Conservation (phyloP, 176 grass and related monocot genomes). For the Carex cristatella region DNA sequence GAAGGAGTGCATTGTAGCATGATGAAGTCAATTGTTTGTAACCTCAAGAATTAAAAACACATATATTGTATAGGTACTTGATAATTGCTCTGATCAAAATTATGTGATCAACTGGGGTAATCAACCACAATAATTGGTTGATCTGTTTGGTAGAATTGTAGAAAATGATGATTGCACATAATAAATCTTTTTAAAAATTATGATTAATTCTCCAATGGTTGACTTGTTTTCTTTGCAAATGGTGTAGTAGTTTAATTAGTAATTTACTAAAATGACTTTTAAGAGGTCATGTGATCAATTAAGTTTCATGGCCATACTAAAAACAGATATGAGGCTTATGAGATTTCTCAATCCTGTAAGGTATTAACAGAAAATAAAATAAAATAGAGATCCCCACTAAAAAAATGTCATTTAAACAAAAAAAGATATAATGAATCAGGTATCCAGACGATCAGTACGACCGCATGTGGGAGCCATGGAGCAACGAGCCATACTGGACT, state of each 20-base stretch:
- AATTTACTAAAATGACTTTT: neutral
- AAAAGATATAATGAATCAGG: conserved; percentile 22
- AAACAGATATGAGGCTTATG: neutral
- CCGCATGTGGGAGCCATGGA: conserved; percentile 13
- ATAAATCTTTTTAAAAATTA: neutral
- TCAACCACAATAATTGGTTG: no score
- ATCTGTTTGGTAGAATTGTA: neutral
- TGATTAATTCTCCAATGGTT: neutral
- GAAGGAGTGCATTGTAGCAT: neutral
- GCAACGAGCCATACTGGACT: neutral
- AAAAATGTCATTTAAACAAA: neutral
- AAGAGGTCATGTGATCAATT: no score
- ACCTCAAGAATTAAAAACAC: neutral
- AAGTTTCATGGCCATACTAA: neutral
- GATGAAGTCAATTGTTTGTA: neutral
- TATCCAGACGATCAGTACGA: conserved; percentile 41
- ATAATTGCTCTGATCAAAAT: neutral
- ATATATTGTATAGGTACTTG: neutral
- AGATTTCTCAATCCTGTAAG: neutral
- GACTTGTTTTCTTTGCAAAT: neutral
- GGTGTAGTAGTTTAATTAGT: neutral
- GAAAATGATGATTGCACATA: neutral
- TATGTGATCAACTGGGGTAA: neutral
- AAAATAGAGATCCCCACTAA: neutral
- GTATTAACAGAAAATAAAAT: neutral